A percentile compares a stretch with the other conserved stretches of the same genome.
Conservation (phyloP, 371 early-diverging fungal genomes). For the Haplosporangium sp. region DNA sequence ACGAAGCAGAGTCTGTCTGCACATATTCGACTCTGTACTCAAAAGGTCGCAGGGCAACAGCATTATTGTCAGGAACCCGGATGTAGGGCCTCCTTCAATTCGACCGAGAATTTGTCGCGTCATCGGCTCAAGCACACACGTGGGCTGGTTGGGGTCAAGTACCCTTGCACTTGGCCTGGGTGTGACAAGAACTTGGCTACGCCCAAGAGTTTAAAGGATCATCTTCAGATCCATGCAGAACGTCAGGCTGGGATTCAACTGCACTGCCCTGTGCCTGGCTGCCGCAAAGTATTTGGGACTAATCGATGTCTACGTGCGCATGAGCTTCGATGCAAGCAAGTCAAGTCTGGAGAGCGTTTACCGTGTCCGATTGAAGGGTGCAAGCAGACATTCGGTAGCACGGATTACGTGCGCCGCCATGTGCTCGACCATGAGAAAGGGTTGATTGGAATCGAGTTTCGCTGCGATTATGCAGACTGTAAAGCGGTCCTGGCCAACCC, state of each 20-base stretch:
- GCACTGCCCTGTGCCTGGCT: constrained; percentile 20
- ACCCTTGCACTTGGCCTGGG: constrained; percentile 27
- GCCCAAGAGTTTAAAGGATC: constrained; percentile 37
- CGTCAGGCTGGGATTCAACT: constrained; percentile 26
- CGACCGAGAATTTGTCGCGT: constrained; percentile 17
- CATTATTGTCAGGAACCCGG: constrained; percentile 14
- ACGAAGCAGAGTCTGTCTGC: constrained; percentile 12
- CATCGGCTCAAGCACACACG: constrained; percentile 25
- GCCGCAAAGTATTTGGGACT: constrained; percentile 40
- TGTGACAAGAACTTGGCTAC: constrained; percentile 38
- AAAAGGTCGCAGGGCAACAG: neutral
- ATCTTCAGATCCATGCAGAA: constrained; percentile 39
- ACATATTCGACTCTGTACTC: constrained; percentile 6
- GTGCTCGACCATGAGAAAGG: constrained; percentile 43
- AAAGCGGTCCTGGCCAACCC: constrained; percentile 32
- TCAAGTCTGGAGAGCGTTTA: constrained; percentile 34
- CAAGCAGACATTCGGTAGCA: constrained; percentile 26
- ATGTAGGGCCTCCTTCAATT: constrained; percentile 13
- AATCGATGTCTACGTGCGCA: constrained; percentile 38
- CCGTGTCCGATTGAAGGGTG: constrained; percentile 37
- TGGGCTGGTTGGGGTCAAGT: constrained; percentile 16
- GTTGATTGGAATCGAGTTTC: constrained; percentile 28
- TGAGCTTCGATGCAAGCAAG: constrained; percentile 40
- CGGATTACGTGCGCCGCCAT: constrained; percentile 44
- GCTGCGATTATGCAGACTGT: constrained; percentile 23